phyloP scores from a whole-genome alignment of 805 yeast species.

The Saccharomycopsis lassenensis region DNA sequence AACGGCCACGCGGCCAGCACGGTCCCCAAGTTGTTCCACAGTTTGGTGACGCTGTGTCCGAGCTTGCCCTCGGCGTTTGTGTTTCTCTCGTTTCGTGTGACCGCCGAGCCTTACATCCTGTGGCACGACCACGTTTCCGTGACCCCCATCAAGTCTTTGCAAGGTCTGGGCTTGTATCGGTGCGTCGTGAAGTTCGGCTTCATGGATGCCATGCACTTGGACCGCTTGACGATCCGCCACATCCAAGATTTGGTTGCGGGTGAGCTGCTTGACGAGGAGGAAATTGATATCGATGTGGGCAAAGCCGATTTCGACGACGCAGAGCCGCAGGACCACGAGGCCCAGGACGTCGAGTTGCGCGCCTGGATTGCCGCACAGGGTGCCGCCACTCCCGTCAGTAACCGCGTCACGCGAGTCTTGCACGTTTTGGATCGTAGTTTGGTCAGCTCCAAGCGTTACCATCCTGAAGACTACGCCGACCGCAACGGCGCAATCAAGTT shows the following conservation, averaged over 20 bases:
- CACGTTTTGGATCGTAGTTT: slow-evolving; percentile 23
- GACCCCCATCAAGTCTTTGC: slow-evolving; percentile 25
- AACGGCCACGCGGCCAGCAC: slow-evolving; percentile 33
- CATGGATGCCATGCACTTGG: slow-evolving; percentile 28
- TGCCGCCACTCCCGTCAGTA: too few species aligned
- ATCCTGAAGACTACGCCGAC: neutral
- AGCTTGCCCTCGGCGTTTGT: slow-evolving; percentile 34
- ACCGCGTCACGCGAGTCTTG: too few species aligned
- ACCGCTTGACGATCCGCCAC: slow-evolving; percentile 19
- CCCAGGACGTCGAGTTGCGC: too few species aligned
- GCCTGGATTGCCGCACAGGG: too few species aligned
- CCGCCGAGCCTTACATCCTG: slow-evolving; percentile 33
- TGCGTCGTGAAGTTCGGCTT: slow-evolving; percentile 41
- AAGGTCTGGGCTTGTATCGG: slow-evolving; percentile 35
- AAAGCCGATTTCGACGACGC: slow-evolving; percentile 16
- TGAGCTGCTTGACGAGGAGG: slow-evolving; percentile 17
- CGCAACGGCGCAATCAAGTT: slow-evolving; percentile 1
- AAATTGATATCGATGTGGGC: slow-evolving; percentile 1
- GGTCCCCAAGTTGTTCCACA: slow-evolving; percentile 26
- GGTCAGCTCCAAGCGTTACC: slow-evolving; percentile 16
- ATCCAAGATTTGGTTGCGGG: slow-evolving; percentile 16
- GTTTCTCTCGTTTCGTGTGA: slow-evolving; percentile 32
- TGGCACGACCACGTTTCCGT: slow-evolving; percentile 31
- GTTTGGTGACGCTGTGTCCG: slow-evolving; percentile 28
- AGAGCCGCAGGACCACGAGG: too few species aligned